Conservation (phyloP, 2,329 filamentous ascomycete genomes). For the Trichoderma pleuroti region DNA sequence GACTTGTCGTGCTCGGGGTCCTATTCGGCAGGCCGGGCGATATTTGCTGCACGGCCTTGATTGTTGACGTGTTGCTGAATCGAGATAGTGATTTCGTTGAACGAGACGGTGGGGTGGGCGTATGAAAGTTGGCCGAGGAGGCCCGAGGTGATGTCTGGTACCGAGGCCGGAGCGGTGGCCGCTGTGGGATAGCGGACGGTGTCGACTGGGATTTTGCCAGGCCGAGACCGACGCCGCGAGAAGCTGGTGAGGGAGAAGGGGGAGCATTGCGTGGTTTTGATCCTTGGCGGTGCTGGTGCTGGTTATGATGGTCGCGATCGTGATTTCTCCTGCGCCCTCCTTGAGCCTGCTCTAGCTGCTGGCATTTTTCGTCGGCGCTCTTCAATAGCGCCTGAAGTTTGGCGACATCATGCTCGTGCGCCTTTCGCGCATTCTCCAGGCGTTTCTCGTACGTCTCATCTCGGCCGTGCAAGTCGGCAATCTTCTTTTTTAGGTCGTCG, state of each 20-base stretch:
- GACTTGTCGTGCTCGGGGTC: conserved; percentile 28
- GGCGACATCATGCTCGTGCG: conserved; percentile 32
- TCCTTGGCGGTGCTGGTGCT: conserved; percentile 20
- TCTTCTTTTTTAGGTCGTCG: conserved; percentile 32
- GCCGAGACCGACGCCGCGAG: conserved; percentile 21
- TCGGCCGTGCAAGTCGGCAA: conserved; percentile 37
- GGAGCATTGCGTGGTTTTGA: conserved; percentile 19
- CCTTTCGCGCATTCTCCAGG: conserved; percentile 35
- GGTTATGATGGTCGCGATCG: conserved; percentile 20
- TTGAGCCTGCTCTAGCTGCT: conserved; percentile 29
- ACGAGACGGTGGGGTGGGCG: conserved; percentile 7
- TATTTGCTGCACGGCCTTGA: conserved; percentile 19
- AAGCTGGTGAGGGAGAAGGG: conserved; percentile 19
- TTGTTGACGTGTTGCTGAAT: conserved; percentile 13
- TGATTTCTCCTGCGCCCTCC: conserved; percentile 23
- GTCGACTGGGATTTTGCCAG: conserved; percentile 27
- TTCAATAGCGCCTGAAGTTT: conserved; percentile 35
- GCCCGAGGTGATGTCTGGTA: conserved; percentile 14
- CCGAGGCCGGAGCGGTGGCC: conserved; percentile 6
- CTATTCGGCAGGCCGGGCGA: conserved; percentile 21
- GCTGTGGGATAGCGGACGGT: conserved; percentile 25
- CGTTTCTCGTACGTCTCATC: conserved; percentile 40
- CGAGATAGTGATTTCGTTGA: conserved; percentile 12
- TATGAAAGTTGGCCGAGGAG: neutral
- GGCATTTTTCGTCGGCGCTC: conserved; percentile 34